Percentiles rank a stretch among this genome's conserved stretches.
These are phyloP conservation scores for Chimonanthus praecox DNA, from an alignment of 164 flowering plant genomes.

Conservation along the genomic window DNA sequence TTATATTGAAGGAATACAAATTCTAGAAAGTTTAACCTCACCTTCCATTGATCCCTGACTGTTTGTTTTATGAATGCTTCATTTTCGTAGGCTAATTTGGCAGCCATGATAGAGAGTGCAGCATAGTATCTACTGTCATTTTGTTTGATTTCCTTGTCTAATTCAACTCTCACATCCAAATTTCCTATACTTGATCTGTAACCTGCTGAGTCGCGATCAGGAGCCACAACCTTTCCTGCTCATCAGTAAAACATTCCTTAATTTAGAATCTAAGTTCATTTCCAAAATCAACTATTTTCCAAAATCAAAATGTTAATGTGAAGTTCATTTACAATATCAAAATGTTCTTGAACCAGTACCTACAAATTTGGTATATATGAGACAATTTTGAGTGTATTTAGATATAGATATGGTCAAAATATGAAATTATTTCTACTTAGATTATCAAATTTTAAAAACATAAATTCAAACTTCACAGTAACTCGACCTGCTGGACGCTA, in stretches of 20 bases:
- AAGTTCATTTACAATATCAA: too few relatives aligned
- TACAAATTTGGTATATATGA: too few relatives aligned
- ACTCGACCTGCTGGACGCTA: too few relatives aligned
- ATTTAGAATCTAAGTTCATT: too few relatives aligned
- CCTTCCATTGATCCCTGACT: constrained; percentile 56
- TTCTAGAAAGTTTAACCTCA: constrained; percentile 9
- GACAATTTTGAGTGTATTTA: too few relatives aligned
- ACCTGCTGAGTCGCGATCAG: constrained; percentile 30
- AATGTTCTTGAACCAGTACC: too few relatives aligned
- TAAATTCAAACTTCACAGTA: too few relatives aligned
- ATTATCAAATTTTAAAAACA: too few relatives aligned
- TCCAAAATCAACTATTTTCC: too few relatives aligned
- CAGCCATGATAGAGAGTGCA: constrained; percentile 52
- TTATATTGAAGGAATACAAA: background rate
- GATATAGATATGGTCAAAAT: too few relatives aligned
- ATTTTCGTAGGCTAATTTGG: constrained; percentile 62
- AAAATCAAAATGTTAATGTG: too few relatives aligned
- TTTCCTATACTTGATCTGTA: constrained; percentile 35
- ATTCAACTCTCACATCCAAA: constrained; percentile 36
- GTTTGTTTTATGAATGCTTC: constrained; percentile 23
- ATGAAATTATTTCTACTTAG: too few relatives aligned
- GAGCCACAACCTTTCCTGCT: constrained; percentile 42
- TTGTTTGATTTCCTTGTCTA: constrained; percentile 7
- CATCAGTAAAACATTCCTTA: background rate
- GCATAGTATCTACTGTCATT: constrained; percentile 30